phyloP scores from a whole-genome alignment of 306 rosid species.

The Cucumis hystrix region DNA sequence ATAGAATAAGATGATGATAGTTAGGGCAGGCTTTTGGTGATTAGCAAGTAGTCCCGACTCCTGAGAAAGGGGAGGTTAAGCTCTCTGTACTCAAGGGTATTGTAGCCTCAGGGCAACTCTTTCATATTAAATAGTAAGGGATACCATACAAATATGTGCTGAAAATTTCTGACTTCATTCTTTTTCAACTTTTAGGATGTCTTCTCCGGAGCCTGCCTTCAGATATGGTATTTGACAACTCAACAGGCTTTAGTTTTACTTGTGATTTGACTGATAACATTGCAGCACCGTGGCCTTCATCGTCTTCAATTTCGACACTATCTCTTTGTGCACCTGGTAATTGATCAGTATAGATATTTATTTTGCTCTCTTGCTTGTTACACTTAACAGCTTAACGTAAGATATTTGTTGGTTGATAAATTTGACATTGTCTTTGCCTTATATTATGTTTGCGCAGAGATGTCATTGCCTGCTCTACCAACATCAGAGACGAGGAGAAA shows the following conservation, averaged over 20 bases:
- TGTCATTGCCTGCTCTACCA: constrained; percentile 96
- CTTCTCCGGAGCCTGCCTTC: constrained; percentile 87
- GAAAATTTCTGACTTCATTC: neutral
- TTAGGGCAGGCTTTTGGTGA: too few species aligned
- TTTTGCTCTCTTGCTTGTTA: neutral
- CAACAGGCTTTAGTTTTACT: constrained; percentile 72
- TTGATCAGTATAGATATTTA: constrained; percentile 1
- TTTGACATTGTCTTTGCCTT: neutral
- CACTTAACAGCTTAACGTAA: neutral
- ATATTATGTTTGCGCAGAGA: constrained; percentile 47
- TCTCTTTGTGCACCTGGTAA: constrained; percentile 97
- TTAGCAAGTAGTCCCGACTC: too few species aligned
- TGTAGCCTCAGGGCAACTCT: too few species aligned
- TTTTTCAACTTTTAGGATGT: constrained; percentile 46
- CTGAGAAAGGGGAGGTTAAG: too few species aligned
- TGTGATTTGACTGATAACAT: constrained; percentile 91
- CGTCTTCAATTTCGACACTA: constrained; percentile 65
- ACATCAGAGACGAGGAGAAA: constrained; percentile 70
- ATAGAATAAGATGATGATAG: too few species aligned
- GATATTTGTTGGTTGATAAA: constrained; percentile 1
- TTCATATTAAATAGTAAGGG: too few species aligned
- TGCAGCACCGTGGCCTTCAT: constrained; percentile 94
- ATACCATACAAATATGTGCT: neutral
- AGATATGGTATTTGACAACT: constrained; percentile 71
- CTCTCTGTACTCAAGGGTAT: too few species aligned